Evolutionary conservation across 176 grass and related monocot genomes (phyloP).

Genomic region (Luzula sylvatica): DNA sequence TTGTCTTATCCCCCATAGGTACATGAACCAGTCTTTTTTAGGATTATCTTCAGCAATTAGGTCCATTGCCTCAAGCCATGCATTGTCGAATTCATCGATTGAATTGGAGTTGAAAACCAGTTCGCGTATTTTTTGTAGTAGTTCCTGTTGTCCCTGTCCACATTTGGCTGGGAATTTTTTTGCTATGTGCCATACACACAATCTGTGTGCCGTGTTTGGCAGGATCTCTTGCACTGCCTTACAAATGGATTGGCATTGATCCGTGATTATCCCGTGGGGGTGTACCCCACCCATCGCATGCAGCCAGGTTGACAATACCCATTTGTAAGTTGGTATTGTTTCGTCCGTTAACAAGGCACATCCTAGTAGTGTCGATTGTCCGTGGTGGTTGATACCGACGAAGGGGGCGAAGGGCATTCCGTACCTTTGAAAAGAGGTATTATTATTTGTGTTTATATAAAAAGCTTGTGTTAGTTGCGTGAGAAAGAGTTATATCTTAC

Average conservation of each 20-base stretch:
- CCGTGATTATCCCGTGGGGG: neutral
- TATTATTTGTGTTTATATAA: neutral
- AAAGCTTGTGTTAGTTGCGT: no score
- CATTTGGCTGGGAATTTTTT: conserved; percentile 3
- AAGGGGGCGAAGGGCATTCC: no score
- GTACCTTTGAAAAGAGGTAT: neutral
- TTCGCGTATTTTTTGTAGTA: neutral
- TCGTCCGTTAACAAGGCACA: neutral
- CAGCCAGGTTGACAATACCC: neutral
- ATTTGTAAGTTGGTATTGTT: neutral
- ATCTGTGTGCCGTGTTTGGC: neutral
- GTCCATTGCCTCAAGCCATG: neutral
- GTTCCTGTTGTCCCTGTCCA: conserved; percentile 9
- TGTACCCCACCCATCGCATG: neutral
- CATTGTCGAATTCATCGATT: neutral
- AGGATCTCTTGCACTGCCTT: neutral
- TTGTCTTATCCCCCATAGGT: neutral
- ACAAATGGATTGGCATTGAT: no score
- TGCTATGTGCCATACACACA: no score
- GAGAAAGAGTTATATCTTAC: neutral
- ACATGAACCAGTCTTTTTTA: neutral
- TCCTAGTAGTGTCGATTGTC: no score
- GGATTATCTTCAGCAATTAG: neutral
- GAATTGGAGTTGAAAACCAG: neutral
- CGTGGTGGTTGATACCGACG: no score